Conservation (phyloP, 2,329 filamentous ascomycete species). For the Microdochium trichocladiopsis region DNA sequence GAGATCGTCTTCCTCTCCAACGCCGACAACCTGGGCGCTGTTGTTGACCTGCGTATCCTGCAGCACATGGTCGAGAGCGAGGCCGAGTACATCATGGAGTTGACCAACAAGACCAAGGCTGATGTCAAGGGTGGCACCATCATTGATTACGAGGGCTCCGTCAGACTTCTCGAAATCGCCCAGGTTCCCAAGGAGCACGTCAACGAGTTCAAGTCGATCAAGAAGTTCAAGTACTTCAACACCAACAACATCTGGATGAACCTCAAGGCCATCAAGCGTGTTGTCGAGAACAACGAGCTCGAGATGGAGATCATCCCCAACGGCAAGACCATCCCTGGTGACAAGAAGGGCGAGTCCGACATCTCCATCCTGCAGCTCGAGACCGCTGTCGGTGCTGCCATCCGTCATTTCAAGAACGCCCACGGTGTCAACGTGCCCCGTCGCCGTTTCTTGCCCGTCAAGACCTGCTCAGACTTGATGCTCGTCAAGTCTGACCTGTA, state of each 20-base stretch:
- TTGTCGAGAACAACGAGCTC: conserved; percentile 96
- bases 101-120: conserved; percentile 99
- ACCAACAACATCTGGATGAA: conserved; percentile 99
- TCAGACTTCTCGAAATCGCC: conserved; percentile 94
- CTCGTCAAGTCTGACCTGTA: conserved; percentile 99
- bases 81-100: conserved; percentile 98
- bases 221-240: conserved; percentile 99
- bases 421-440: conserved; percentile 98
- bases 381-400: conserved; percentile 96
- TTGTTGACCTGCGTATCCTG: conserved; percentile 94
- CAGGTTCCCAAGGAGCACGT: conserved; percentile 99
- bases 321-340: conserved; percentile 94
- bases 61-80: conserved; percentile 99
- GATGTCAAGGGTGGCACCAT: conserved; percentile 99
- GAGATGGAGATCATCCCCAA: conserved; percentile 99
- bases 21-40: conserved; percentile 95
- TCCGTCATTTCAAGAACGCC: conserved; percentile 96
- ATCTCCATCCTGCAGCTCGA: conserved; percentile 97
- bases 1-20: conserved; percentile 99
- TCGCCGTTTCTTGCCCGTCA: conserved; percentile 96
- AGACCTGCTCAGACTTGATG: conserved; percentile 99
- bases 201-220: conserved; percentile 99
- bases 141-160: conserved; percentile 97
- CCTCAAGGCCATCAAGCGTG: conserved; percentile 93
- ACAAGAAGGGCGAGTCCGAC: conserved; percentile 99